These are phyloP conservation scores for Takakia lepidozioides DNA, from an alignment of 225 moss, liverwort and hornwort genomes.

Conservation along the genomic window DNA sequence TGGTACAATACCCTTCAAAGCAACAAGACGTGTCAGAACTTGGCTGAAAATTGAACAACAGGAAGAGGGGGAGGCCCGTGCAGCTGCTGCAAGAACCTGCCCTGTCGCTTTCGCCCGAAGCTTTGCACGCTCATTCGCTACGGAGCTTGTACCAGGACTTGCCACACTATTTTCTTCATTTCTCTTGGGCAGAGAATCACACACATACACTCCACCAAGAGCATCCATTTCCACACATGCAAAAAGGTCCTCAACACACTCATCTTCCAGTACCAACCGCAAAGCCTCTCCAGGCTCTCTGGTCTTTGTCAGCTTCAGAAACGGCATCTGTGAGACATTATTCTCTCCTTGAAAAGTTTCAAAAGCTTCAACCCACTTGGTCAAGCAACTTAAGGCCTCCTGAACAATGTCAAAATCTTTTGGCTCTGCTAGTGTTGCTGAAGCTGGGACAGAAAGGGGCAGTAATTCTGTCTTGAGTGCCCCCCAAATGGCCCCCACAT, in stretches of 20 bases:
- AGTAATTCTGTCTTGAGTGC: constrained; percentile 62
- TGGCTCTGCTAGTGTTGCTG: constrained; percentile 17
- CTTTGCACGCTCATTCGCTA: constrained; percentile 17
- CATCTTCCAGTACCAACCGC: constrained; percentile 47
- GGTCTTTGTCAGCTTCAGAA: constrained; percentile 3
- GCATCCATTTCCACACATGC: constrained; percentile 27
- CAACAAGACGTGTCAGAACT: constrained; percentile 34
- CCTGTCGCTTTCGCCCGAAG: constrained; percentile 35
- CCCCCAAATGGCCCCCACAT: constrained; percentile 45
- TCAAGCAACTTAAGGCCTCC: constrained; percentile 52
- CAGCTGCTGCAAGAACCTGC: constrained; percentile 43
- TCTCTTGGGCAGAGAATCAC: no score
- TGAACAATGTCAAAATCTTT: constrained; percentile 40
- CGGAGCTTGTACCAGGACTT: background rate
- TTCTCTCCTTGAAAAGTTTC: constrained; percentile 31
- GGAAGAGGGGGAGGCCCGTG: constrained; percentile 47
- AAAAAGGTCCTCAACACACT: constrained; percentile 50
- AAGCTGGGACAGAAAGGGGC: constrained; percentile 25
- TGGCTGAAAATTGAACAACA: constrained; percentile 43
- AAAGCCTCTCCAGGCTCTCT: constrained; percentile 29
- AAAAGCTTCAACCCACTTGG: constrained; percentile 40
- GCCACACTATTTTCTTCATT: background rate
- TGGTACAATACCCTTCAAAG: constrained; percentile 16
- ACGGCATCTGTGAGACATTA: constrained; percentile 7
- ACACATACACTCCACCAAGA: background rate